Evolutionary conservation across 768 basidiomycete genomes (phyloP).

Genomic region (Phallus indusiatus): DNA sequence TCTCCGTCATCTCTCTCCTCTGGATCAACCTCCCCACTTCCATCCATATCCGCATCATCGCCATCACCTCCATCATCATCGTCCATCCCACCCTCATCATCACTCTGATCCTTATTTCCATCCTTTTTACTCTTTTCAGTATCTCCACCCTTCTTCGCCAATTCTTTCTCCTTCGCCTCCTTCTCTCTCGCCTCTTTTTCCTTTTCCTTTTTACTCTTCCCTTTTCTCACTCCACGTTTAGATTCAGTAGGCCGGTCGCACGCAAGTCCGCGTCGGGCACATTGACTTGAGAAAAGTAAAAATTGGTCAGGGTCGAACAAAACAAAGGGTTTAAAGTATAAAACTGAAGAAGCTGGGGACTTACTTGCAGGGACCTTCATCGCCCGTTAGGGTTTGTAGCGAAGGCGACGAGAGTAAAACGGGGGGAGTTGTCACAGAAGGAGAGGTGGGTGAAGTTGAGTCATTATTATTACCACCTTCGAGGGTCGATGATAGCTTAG

Average conservation of each 20-base stretch:
- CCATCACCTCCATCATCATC: too few relatives aligned
- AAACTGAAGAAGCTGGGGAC: slow-evolving; percentile 21
- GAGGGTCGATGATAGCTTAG: too few relatives aligned
- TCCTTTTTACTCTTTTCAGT: too few relatives aligned
- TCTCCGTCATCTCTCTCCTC: background rate
- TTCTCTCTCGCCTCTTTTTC: background rate
- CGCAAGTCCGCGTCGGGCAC: slow-evolving; percentile 54
- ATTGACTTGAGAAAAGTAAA: too few relatives aligned
- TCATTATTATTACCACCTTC: too few relatives aligned
- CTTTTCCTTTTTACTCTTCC: slow-evolving; percentile 9
- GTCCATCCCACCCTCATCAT: too few relatives aligned
- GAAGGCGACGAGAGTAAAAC: background rate
- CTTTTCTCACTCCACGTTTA: slow-evolving; percentile 56
- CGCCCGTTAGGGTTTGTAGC: slow-evolving; percentile 37
- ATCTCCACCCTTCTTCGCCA: too few relatives aligned
- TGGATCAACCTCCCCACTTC: background rate
- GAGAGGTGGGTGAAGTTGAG: too few relatives aligned
- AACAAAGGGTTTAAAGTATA: slow-evolving; percentile 10
- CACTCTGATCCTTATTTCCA: too few relatives aligned
- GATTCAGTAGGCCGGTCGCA: slow-evolving; percentile 69
- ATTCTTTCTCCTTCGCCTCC: too few relatives aligned
- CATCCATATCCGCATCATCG: background rate
- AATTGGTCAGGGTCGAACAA: too few relatives aligned
- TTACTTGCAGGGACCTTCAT: slow-evolving; percentile 57
- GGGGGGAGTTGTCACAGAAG: background rate